phyloP scores from a whole-genome alignment of 257 asterid species.

The Penstemon newberryi region DNA sequence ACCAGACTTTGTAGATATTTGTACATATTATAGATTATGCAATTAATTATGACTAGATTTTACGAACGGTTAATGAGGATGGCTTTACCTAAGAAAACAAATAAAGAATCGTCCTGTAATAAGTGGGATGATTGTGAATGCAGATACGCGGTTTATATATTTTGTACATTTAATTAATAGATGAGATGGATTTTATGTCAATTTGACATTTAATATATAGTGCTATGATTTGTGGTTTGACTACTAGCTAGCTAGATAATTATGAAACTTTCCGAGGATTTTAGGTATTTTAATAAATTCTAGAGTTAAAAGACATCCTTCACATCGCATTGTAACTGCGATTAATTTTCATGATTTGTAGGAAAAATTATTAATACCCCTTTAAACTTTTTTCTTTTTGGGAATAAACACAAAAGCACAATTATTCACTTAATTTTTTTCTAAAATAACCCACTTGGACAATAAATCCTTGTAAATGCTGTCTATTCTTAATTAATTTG shows the following conservation, averaged over 20 bases:
- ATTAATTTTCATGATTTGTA: neutral
- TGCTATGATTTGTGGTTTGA: neutral
- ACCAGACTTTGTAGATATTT: neutral
- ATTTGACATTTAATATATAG: neutral
- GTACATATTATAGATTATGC: too few species aligned
- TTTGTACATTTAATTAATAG: neutral
- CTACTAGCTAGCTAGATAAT: neutral
- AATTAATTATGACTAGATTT: neutral
- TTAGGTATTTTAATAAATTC: neutral
- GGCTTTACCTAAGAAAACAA: neutral
- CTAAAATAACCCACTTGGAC: too few species aligned
- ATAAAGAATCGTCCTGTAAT: neutral
- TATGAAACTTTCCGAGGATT: neutral
- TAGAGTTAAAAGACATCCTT: too few species aligned
- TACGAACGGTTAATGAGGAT: neutral
- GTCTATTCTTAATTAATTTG: too few species aligned
- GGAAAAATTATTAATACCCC: too few species aligned
- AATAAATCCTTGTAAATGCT: too few species aligned
- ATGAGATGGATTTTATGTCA: neutral
- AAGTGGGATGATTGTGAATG: conserved; percentile 13
- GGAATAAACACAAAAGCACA: too few species aligned
- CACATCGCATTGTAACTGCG: neutral
- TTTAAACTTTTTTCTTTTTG: too few species aligned
- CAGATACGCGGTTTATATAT: conserved; percentile 30
- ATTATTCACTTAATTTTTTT: too few species aligned